These are phyloP conservation scores for Fonsecaea multimorphosa DNA, from an alignment of 2,329 filamentous ascomycete genomes.

Conservation along the genomic window DNA sequence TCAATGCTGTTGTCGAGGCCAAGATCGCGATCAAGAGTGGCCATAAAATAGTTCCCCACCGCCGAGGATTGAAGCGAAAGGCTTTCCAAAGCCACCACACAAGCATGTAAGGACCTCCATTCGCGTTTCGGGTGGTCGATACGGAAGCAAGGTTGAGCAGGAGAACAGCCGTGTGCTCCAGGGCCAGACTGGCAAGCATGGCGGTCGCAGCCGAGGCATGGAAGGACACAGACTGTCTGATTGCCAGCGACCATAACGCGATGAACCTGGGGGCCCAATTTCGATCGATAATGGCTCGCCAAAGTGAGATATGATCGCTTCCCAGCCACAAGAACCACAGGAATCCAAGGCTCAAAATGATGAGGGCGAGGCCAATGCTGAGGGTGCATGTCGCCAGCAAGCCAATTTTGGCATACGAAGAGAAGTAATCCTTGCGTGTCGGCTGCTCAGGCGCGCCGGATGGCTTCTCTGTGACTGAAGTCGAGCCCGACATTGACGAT, in stretches of 20 bases:
- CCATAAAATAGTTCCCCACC: background rate
- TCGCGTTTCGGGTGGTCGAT: conserved; percentile 6
- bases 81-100: conserved; percentile 15
- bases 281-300: conserved; percentile 1
- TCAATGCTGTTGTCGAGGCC: conserved; percentile 5
- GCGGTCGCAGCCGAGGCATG: conserved; percentile 10
- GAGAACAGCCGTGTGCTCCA: conserved; percentile 9
- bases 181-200: conserved; percentile 13
- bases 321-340: conserved; percentile 17
- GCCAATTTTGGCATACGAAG: background rate
- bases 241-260: conserved; percentile 7
- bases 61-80: conserved; percentile 2
- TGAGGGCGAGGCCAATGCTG: conserved; percentile 10
- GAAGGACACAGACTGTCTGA: conserved; percentile 8
- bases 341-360: conserved; percentile 11
- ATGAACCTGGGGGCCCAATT: background rate
- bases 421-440: background rate
- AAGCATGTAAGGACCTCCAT: conserved; percentile 17
- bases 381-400: conserved; percentile 8
- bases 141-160: conserved; percentile 15
- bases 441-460: too few species aligned
- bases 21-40: conserved; percentile 9
- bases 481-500: too few species aligned
- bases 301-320: background rate
- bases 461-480: too few species aligned